Base-by-base conservation (phyloP, 208 protist genomes). In the Acanthamoeba culbertsoni region DNA sequence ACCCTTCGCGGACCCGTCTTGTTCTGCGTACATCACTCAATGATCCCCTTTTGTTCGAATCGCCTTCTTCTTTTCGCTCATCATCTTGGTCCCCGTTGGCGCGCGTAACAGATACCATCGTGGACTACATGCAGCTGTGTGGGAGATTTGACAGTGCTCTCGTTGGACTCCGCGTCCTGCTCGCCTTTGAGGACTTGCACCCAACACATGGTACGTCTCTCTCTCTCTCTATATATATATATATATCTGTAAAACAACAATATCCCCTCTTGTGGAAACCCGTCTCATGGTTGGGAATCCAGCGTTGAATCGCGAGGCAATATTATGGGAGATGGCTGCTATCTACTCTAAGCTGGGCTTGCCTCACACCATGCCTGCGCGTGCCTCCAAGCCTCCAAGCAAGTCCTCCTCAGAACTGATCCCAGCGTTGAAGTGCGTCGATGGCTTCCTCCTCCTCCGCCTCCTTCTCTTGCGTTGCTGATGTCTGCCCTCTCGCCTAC, bases 261-360 rank as follows among this genome's bases (percentile, higher is more conserved):
- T n/a, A n/a, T n/a, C n/a, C n/a, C n/a, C n/a, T n/a, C n/a, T n/a
- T n/a, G n/a, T n/a, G n/a, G n/a, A n/a, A n/a, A n/a, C n/a, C n/a
- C n/a, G n/a, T n/a, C n/a, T n/a, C n/a, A n/a, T n/a, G n/a, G n/a
- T n/a, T 31, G 59, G 28, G 26, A 14, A 10, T 0, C 20, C 71
- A 82, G 71, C 42, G 16, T 31, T 82, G 42, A 82, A 82, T 7
- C 71, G 71, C 23, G 71, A 82, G 23, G 71, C 53, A 23, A 82
- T 82, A 48, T 7, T 82, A 7, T 82, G 71, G 71, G 71, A 82
- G 20, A 82, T 82, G 71, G 71, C 71, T 0, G 71, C 71, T n/a
- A 82, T 82, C 71, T 82, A 82, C 45, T 37, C 71, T 43, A 48
- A 82, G 71, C 43, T 82, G 43, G 71, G 71, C 6, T 18, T 82